phyloP scores from a whole-genome alignment of 176 grass and related monocot genomes.

The barley (Hordeum vulgare) region DNA sequence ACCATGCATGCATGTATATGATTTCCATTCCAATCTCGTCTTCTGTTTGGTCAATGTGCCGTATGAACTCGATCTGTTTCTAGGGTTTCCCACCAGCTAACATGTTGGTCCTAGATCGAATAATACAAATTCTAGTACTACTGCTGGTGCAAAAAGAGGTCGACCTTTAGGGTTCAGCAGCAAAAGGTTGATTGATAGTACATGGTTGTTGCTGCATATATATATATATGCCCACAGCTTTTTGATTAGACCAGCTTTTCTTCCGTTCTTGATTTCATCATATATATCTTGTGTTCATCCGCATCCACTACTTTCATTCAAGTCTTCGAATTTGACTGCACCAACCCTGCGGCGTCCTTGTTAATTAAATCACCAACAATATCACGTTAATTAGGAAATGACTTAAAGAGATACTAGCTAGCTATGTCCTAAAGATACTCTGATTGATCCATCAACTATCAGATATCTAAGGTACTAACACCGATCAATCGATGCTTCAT shows the following conservation, averaged over 20 bases:
- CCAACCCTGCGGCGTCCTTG: slow-evolving; percentile 16
- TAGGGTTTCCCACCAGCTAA: slow-evolving; percentile 48
- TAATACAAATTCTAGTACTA: neutral
- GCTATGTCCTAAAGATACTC: neutral
- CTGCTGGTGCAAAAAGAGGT: neutral
- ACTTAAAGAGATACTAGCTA: neutral
- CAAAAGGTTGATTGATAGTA: neutral
- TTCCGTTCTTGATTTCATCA: slow-evolving; percentile 15
- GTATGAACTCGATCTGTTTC: slow-evolving; percentile 34
- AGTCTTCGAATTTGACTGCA: slow-evolving; percentile 24
- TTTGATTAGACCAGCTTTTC: neutral
- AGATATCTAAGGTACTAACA: neutral
- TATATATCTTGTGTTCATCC: slow-evolving; percentile 3
- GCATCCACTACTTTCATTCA: neutral
- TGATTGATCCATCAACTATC: neutral
- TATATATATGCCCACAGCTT: neutral
- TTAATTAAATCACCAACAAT: neutral
- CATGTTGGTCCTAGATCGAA: neutral
- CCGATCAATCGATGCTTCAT: neutral
- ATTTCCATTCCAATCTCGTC: neutral
- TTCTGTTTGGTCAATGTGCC: neutral
- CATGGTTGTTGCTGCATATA: neutral
- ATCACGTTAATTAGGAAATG: neutral
- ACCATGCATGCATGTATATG: neutral
- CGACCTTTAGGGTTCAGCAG: slow-evolving; percentile 28